Base-by-base conservation (phyloP, 495 filamentous ascomycete genomes). In the Xylaria acuta region DNA sequence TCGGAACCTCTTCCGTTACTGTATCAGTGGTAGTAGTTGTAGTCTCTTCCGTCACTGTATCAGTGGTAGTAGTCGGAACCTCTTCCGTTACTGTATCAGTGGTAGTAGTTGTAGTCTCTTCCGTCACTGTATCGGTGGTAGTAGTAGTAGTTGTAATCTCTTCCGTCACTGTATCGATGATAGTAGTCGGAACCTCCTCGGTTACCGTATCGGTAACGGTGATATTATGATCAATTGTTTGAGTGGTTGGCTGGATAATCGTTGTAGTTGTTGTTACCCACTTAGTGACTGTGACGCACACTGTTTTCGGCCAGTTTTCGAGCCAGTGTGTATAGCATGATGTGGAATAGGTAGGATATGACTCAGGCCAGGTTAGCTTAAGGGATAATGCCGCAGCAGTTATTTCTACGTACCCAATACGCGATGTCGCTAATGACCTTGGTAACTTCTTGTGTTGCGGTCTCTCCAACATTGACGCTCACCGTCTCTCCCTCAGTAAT, bases 241-340 rank as follows among this genome's bases (percentile, higher is more conserved):
- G 16, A n/a, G 68, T 64, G 16, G 73, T 77, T 62, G 73, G 74
- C 58, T 76, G 67, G n/a, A 67, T 77, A 4, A 75, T 72, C 0
- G 80, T 82, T 11, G 71, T 53, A 0, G 68, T 60, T 41, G 73
- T 75, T 20, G 75, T 72, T 54, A 74, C 70, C 59, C 75, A 78
- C 9, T 73, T 74, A 0, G 79, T 78, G 3, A 76, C 56, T 22
- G 79, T 81, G 20, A 65, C 38, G 54, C 69, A 72, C n/a, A 66
- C 22, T 3, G 73, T 75, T 32, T 30, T 69, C 27, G 64, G 69
- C 11, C 1, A 56, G 59, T 69, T n/a, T n/a, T n/a, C 8, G 64
- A 53, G 16, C 6, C 27, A 64, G 18, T 34, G 1, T 22, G 47
- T 43, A n/a, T 2, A 20, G 43, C 69, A 71, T 1, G 43, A 64